Base-by-base conservation (phyloP, 306 rosid genomes). In the Cotoneaster glaucophyllus region DNA sequence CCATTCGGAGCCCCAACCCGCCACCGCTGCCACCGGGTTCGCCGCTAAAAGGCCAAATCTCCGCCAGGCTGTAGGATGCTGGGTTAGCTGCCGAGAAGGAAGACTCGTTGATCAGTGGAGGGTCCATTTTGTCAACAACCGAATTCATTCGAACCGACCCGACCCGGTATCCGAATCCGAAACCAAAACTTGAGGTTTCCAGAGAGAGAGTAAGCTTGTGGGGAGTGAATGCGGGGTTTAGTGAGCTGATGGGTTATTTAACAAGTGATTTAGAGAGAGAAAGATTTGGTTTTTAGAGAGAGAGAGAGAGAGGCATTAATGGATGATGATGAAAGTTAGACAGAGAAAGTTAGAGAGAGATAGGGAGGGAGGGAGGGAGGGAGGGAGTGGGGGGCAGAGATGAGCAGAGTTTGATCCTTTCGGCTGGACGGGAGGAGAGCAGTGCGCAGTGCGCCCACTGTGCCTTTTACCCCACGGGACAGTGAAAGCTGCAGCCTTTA, bases 41-140 rank as follows among this genome's bases (percentile, higher is more conserved):
- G 19, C 83, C 78, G 2, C 80, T 77, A 14, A 84, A 75, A 1
- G 96, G 92, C 98, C 98, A 95, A 89, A 95, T 88, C 83, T 88
- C 95, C 2, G 90, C 93, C 74, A 95, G 80, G 80, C 86, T 76
- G 80, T 87, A 93, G 4, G 96, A 77, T 12, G 96, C 86, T 22
- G 90, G 92, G 71, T 93, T 90, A 4, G 92, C 85, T 2, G 91
- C 83, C 19, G 97, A 90, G 88, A 90, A 95, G 44, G 93, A 86
- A 7, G 93, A 85, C 65, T 92, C 97, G 74, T 85, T 85, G 68
- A 95, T 69, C 13, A 95, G 79, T 3, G 92, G 89, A 76, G 90
- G 88, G 67, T 95, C 99, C 99, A 95, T 94, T 82, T 18, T 54
- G 54, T 44, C 71, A 31, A 80, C 44, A 59, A 41, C 70, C 54